These are phyloP conservation scores for Mycena belliarum DNA, from an alignment of 768 basidiomycete species.

Conservation along the genomic window DNA sequence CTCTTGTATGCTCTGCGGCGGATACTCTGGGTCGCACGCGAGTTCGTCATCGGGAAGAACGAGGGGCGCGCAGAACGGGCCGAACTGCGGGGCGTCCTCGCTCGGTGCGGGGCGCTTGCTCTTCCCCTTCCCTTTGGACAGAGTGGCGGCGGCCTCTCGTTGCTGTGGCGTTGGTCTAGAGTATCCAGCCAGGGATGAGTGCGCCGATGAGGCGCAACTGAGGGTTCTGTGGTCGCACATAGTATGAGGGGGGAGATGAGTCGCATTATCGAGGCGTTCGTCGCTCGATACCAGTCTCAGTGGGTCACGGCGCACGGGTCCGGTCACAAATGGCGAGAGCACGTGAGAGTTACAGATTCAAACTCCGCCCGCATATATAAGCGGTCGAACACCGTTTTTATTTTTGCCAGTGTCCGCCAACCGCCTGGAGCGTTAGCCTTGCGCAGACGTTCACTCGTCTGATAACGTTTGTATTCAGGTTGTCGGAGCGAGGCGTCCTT, in stretches of 20 bases:
- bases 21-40: slow-evolving; percentile 34
- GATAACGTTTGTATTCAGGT: slow-evolving; percentile 69
- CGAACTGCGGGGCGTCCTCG: not conserved
- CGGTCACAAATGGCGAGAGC: too few species aligned
- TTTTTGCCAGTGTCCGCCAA: slow-evolving; percentile 67
- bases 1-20: slow-evolving; percentile 33
- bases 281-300: too few species aligned
- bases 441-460: slow-evolving; percentile 54
- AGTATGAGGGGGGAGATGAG: not conserved
- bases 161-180: slow-evolving; percentile 11
- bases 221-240: slow-evolving; percentile 19
- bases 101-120: slow-evolving; percentile 1
- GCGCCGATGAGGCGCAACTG: slow-evolving; percentile 11
- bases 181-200: slow-evolving; percentile 15
- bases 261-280: too few species aligned
- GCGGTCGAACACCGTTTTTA: too few species aligned
- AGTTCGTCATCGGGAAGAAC: slow-evolving; percentile 37
- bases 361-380: too few species aligned
- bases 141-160: slow-evolving; percentile 16
- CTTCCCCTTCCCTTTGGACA: slow-evolving; percentile 10
- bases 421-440: slow-evolving; percentile 64
- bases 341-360: too few species aligned
- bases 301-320: too few species aligned
- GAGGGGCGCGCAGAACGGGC: slow-evolving; percentile 33
- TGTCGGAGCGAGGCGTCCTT: slow-evolving; percentile 74